These are phyloP conservation scores for Fusarium chuoi DNA, from an alignment of 2,329 filamentous ascomycete species.

Conservation along the genomic window DNA sequence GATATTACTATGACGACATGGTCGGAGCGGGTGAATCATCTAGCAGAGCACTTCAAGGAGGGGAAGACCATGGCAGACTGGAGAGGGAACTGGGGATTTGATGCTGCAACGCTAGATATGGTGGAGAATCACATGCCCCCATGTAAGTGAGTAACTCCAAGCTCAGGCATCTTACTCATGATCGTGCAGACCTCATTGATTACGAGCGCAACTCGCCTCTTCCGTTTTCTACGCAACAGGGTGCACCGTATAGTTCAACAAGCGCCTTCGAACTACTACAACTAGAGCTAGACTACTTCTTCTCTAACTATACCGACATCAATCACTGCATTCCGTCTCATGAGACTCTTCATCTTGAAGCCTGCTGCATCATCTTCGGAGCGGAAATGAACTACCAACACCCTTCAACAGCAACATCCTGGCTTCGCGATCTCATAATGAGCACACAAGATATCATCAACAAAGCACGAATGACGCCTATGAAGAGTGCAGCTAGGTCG, in stretches of 20 bases:
- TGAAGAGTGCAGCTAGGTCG: slow-evolving; percentile 37
- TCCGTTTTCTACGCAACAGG: slow-evolving; percentile 33
- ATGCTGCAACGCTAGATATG: slow-evolving; percentile 48
- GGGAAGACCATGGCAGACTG: slow-evolving; percentile 57
- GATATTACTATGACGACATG: slow-evolving; percentile 50
- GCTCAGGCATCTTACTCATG: fast-evolving
- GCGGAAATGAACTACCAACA: slow-evolving; percentile 30
- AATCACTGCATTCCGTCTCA: slow-evolving; percentile 33
- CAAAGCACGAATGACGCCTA: slow-evolving; percentile 38
- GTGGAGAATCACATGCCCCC: slow-evolving; percentile 56
- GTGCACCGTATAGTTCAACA: slow-evolving; percentile 30
- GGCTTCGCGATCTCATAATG: slow-evolving; percentile 44
- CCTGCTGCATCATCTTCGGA: slow-evolving; percentile 45
- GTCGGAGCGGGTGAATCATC: slow-evolving; percentile 51
- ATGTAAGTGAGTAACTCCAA: slow-evolving; percentile 37
- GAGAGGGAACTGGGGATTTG: slow-evolving; percentile 57
- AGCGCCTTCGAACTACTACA: slow-evolving; percentile 52
- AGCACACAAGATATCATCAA: slow-evolving; percentile 6
- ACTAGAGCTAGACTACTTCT: slow-evolving; percentile 47
- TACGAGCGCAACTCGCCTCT: slow-evolving; percentile 35
- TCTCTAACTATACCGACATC: slow-evolving; percentile 38
- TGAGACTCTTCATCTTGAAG: slow-evolving; percentile 38
- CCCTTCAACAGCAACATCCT: slow-evolving; percentile 19
- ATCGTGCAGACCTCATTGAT: slow-evolving; percentile 9
- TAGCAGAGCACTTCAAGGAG: slow-evolving; percentile 55